Evolutionary conservation across 2,329 filamentous ascomycete species (phyloP).

Genomic region (Diaporthe amygdali): DNA sequence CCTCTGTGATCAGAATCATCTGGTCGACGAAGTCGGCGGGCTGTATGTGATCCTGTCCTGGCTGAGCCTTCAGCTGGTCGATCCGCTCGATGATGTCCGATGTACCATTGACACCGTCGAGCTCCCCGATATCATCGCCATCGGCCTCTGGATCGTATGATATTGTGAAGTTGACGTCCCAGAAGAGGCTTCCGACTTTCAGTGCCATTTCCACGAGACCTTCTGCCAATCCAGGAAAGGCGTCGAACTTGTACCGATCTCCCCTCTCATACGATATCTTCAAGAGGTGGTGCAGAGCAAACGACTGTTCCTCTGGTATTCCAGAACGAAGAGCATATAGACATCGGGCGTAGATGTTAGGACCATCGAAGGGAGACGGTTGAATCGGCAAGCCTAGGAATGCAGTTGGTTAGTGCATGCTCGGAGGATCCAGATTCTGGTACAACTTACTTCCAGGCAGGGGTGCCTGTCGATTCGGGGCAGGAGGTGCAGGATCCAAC

Average conservation of each 20-base stretch:
- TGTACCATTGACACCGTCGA: slow-evolving; percentile 70
- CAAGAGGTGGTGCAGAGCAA: slow-evolving; percentile 89
- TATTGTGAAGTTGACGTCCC: slow-evolving; percentile 81
- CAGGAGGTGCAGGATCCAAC: slow-evolving; percentile 26
- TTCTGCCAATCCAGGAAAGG: slow-evolving; percentile 87
- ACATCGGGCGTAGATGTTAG: slow-evolving; percentile 91
- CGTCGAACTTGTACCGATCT: slow-evolving; percentile 94
- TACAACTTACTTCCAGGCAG: slow-evolving; percentile 63
- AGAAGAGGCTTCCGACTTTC: slow-evolving; percentile 79
- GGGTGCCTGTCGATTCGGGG: slow-evolving; percentile 32
- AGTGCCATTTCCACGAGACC: slow-evolving; percentile 85
- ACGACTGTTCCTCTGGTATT: slow-evolving; percentile 83
- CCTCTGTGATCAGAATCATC: slow-evolving; percentile 82
- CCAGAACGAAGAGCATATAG: slow-evolving; percentile 82
- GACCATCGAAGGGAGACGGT: slow-evolving; percentile 63
- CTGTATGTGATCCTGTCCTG: slow-evolving; percentile 73
- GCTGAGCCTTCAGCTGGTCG: slow-evolving; percentile 60
- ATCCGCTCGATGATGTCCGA: slow-evolving; percentile 76
- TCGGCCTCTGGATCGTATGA: slow-evolving; percentile 66
- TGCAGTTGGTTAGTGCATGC: not conserved
- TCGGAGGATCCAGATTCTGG: not conserved
- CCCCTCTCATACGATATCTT: slow-evolving; percentile 95
- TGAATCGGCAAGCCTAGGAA: slow-evolving; percentile 29
- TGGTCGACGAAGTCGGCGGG: slow-evolving; percentile 72
- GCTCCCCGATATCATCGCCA: slow-evolving; percentile 54